Evolutionary conservation across 2,329 filamentous ascomycete species (phyloP), one percentile per base, ranked within the genome.

Genomic region (Teratosphaeria gauchensis): DNA sequence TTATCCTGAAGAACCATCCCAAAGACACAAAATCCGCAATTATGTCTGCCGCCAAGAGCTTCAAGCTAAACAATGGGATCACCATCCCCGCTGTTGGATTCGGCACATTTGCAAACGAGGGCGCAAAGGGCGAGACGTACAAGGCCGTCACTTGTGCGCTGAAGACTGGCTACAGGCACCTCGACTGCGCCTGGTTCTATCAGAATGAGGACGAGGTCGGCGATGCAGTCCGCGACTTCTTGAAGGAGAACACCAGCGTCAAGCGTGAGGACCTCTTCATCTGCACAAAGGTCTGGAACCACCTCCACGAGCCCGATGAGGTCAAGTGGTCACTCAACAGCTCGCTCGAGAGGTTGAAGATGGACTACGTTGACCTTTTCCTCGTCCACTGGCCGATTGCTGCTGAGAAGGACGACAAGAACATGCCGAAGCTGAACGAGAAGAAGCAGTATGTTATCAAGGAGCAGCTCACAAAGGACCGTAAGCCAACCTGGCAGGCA

Each of bases 91-190:
- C 77, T 54, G 74, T 86, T 33, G 84, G 84, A 30, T 86, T 87
- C 66, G 84, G 84, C 65, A 86, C 84, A 65, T 86, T 85, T 68
- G 81, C 83, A 71, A 87, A 81, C 71, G 85, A 89, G 74, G 85
- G 84, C 58, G 70, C 76, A 62, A 76, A 77, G 64, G 82, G 82
- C 46, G 81, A 84, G 74, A 80, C 80, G 52, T 84, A 84, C 75
- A 77, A 75, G 58, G 78, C 78, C 38, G 77, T 78, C 58, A 70
- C 71, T 16, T 77, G 78, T 68, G 80, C 80, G 16, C 74, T 83
- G 51, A 69, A 75, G 57, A 72, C 71, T 54, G 80, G 80, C 48
- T 82, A 82, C 69, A 73, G 80, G 59, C 80, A 82, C 69, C 70
- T 83, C 28, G 80, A 83, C 68, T 81, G 79, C 66, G 81, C 80